Base-by-base conservation (phyloP, 768 basidiomycete genomes). In the Boletales sp. region DNA sequence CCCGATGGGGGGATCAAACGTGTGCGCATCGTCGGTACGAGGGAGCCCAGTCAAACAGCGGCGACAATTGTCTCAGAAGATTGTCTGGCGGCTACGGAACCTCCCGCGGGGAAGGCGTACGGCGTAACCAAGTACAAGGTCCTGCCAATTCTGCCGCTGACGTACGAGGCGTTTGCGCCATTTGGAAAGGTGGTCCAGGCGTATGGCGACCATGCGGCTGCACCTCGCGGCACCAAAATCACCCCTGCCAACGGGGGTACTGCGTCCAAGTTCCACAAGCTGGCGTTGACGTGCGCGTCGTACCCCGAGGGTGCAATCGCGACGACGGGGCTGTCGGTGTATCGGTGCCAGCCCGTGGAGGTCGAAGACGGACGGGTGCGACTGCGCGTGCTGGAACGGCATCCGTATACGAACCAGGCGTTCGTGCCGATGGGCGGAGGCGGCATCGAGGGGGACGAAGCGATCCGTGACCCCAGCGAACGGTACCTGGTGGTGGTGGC, bases 1-100 rank as follows among this genome's bases (percentile, higher is more conserved):
- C 97, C 97, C 1, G 95, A 99, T 61, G 97, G 97, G 38, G 97
- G 97, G 21, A 71, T 97, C 63, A 98, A 98, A 71, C 82, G 97
- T 19, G 74, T 99, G n/a, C 81, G 97, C 51, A 68, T 97, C 43
- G 73, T 83, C 56, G 92, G 97, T 6, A 71, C 76, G 47, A 78
- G 81, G 42, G 75, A 75, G 39, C 64, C 60, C 24, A 43, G 42
- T 45, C 32, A 50, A 35, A 41, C 30, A 21, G 21, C 54, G 48
- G 54, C 30, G 2, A 32, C 53, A 48, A 34, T 52, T 46, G 51
- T 48, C 17, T 50, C 59, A 43, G 27, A 11, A 30, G 35, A 47
- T 11, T 49, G 30, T 10, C 17, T 19, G 31, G 24, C 47, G 44
- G 53, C 39, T 24, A 52, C 50, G 21, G 48, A 52, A 14, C 30